Base-by-base conservation (phyloP, 148 eudicot species). In the Vaccinium myrtillus region DNA sequence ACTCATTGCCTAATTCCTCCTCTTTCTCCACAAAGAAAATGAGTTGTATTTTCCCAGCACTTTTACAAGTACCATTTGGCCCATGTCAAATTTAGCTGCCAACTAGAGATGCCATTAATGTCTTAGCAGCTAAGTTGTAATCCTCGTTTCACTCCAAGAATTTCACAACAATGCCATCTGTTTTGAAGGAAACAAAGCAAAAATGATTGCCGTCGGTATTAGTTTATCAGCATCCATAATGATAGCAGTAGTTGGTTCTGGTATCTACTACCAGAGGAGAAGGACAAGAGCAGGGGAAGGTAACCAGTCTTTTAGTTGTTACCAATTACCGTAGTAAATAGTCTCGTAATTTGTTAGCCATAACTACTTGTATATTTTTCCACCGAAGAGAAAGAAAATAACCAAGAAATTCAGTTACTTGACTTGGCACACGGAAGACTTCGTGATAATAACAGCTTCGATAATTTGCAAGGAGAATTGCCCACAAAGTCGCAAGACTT, bases 181-280 rank as follows among this genome's bases (percentile, higher is more conserved):
- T 32, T 85, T 65, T 30, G 43, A 4, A 8, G 65, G 59, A 49
- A 9, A 4, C 14, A 23, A 2, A 75, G 87, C 78, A 27, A 46
- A 11, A n/a, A 23, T 25, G 43, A 32, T 56, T 19, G 13, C 18
- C 4, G 9, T 71, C 2, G 3, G 43, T 48, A n/a, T 79, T 55
- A 79, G 48, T 83, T 59, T 8, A 53, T 80, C n/a, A 84, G 85
- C n/a, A 39, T 6, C 15, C 30, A 55, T n/a, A 51, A 54, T 27
- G 81, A 14, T 78, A 81, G 13, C 25, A 78, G 50, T 49, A 78
- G 27, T 87, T 39, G 12, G 32, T 63, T 81, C 30, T 59, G 0
- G 65, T 30, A 46, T 46, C 16, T 25, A 51, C 23, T 30, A 81
- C 39, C 39, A 36, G 39, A 36, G 67, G 61, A 56, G 61, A 56